Percentiles rank a stretch among this genome's conserved stretches.
Conservation (phyloP, 2,329 filamentous ascomycete species). For the Fusarium palustre region DNA sequence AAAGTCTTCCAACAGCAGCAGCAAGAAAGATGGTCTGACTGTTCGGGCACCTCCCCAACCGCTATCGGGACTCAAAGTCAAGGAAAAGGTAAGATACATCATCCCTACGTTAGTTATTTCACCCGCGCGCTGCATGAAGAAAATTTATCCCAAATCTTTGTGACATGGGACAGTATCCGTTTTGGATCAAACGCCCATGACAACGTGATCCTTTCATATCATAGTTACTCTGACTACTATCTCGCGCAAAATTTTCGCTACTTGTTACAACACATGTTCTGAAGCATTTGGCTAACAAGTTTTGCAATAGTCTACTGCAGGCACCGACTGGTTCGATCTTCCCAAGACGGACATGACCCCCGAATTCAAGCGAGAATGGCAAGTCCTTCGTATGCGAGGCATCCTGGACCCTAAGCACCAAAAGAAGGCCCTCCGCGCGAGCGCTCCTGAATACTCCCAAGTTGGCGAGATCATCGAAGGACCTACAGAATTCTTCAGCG, state of each 20-base stretch:
- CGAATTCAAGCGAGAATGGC: conserved; percentile 88
- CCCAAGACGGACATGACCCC: conserved; percentile 86
- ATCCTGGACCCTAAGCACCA: conserved; percentile 93
- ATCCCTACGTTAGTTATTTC: not conserved
- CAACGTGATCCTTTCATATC: conserved; percentile 66
- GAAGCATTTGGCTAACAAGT: conserved; percentile 36
- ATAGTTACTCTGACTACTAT: conserved; percentile 79
- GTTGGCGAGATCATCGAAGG: conserved; percentile 90
- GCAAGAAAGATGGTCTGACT: conserved; percentile 44
- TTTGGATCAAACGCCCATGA: conserved; percentile 66
- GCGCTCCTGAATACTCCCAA: conserved; percentile 81
- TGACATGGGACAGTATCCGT: conserved; percentile 57
- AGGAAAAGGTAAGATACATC: conserved; percentile 48
- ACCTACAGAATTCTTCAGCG: conserved; percentile 86
- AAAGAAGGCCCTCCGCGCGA: conserved; percentile 83
- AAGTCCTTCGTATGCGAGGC: conserved; percentile 88
- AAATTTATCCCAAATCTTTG: conserved; percentile 50
- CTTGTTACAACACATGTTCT: not conserved
- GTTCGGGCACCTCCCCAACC: conserved; percentile 44
- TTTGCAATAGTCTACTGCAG: conserved; percentile 68
- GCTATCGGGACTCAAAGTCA: conserved; percentile 33
- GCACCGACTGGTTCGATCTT: conserved; percentile 87
- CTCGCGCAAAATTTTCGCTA: conserved; percentile 17
- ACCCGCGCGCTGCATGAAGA: conserved; percentile 55
- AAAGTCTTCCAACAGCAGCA: conserved; percentile 35